Percentiles rank a stretch among this genome's conserved stretches.
These are phyloP conservation scores for Lonicera japonica DNA, from an alignment of 129 eudicot genomes.

Conservation along the genomic window DNA sequence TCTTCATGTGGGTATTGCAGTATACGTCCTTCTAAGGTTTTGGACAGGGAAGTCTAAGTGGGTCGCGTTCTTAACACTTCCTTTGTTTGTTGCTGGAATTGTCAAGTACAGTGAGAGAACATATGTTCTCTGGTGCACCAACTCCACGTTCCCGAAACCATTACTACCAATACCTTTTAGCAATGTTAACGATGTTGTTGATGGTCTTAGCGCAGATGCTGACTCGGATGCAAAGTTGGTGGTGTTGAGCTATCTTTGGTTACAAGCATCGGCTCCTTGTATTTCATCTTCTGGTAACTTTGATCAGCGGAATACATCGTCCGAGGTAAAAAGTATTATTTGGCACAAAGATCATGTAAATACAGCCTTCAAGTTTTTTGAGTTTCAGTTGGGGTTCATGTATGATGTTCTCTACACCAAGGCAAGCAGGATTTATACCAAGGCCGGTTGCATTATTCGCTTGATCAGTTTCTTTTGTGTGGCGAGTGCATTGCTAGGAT, in stretches of 20 bases:
- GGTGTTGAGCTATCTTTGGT: neutral
- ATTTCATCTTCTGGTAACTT: neutral
- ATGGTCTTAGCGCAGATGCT: neutral
- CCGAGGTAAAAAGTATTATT: neutral
- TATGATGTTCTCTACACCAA: neutral
- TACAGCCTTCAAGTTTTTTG: neutral
- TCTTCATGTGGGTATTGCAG: neutral
- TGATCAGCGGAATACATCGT: neutral
- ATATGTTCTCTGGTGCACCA: neutral
- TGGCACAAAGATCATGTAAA: neutral
- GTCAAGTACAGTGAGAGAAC: neutral
- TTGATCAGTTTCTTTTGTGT: neutral
- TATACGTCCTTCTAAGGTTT: neutral
- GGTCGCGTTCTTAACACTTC: neutral
- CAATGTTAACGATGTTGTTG: neutral
- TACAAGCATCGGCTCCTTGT: neutral
- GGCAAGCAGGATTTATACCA: neutral
- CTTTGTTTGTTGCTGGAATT: neutral
- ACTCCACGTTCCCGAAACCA: neutral
- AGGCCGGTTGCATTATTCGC: neutral
- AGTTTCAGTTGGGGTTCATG: neutral
- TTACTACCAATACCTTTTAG: neutral
- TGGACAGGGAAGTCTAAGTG: neutral
- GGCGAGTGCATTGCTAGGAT: neutral
- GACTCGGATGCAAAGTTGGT: neutral